Conservation (phyloP, 148 eudicot species). For the Linanthus parryae region DNA sequence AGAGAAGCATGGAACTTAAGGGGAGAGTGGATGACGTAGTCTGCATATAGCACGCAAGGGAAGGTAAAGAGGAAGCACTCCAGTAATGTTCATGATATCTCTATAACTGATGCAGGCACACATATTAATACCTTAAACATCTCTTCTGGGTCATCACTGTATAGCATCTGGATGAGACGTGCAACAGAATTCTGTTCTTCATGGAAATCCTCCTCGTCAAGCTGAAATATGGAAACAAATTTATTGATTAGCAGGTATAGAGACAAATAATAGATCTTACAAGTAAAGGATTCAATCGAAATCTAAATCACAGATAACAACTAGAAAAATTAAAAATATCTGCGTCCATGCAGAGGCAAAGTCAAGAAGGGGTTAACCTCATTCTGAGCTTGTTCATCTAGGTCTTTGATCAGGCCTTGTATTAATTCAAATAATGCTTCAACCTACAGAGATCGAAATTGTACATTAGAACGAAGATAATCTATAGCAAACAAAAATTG, state of each 20-base stretch:
- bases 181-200: slow-evolving; percentile 98
- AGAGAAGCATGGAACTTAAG: too few relatives aligned
- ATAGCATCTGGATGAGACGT: slow-evolving; percentile 88
- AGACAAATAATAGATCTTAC: too few relatives aligned
- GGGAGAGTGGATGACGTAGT: too few relatives aligned
- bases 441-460: slow-evolving; percentile 39
- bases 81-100: too few relatives aligned
- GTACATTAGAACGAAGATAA: neutral
- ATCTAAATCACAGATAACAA: too few relatives aligned
- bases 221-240: slow-evolving; percentile 23
- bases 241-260: neutral
- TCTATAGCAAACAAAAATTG: too few relatives aligned
- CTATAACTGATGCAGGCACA: too few relatives aligned
- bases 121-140: slow-evolving; percentile 74
- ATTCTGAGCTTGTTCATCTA: slow-evolving; percentile 48
- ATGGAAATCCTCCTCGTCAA: slow-evolving; percentile 87
- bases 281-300: too few relatives aligned
- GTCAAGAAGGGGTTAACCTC: slow-evolving; percentile 44
- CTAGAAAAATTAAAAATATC: too few relatives aligned
- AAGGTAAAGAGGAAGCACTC: too few relatives aligned
- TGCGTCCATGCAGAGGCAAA: too few relatives aligned
- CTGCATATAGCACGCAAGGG: too few relatives aligned
- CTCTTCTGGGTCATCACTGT: slow-evolving; percentile 79
- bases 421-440: slow-evolving; percentile 87
- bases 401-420: slow-evolving; percentile 78